A percentile compares a stretch with the other conserved stretches of the same genome.
These are phyloP conservation scores for Cladophialophora carrionii DNA, from an alignment of 2,329 filamentous ascomycete species.

Conservation along the genomic window DNA sequence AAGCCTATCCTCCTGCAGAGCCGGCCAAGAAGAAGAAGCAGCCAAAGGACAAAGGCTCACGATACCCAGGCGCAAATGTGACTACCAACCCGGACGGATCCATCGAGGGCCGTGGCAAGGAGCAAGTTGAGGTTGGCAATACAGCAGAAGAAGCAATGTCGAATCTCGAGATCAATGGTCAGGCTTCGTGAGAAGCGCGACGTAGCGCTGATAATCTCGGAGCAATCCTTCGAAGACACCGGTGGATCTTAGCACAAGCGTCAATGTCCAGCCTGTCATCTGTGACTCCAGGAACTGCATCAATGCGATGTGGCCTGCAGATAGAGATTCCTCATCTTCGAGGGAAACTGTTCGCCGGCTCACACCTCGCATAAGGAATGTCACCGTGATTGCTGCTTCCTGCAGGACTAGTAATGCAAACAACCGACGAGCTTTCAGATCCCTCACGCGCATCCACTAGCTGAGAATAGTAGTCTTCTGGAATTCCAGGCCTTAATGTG, in stretches of 20 bases:
- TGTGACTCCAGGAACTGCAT: not conserved
- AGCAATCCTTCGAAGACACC: not conserved
- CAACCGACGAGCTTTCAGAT: not conserved
- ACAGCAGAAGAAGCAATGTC: constrained; percentile 36
- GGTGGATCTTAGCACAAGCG: not conserved
- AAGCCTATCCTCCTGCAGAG: constrained; percentile 77
- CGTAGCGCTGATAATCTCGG: not conserved
- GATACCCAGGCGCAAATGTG: constrained; percentile 56
- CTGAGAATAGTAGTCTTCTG: constrained; percentile 10
- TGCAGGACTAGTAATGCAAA: not conserved
- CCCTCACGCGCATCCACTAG: not conserved
- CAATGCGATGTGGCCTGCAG: not conserved
- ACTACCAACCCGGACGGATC: constrained; percentile 35
- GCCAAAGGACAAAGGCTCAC: constrained; percentile 73
- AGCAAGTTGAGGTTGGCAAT: constrained; percentile 34
- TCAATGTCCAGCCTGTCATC: not conserved
- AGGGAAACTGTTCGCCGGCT: not conserved
- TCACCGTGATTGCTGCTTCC: not conserved
- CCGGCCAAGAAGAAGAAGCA: constrained; percentile 68
- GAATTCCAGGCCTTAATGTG: constrained; percentile 13
- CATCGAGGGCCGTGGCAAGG: constrained; percentile 33
- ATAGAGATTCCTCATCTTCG: not conserved
- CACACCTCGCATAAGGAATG: constrained; percentile 1
- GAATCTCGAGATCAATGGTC: constrained; percentile 34
- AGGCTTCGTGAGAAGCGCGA: constrained; percentile 12